phyloP scores from a whole-genome alignment of 169 alveolate species.

The Eimeria brunetti region DNA sequence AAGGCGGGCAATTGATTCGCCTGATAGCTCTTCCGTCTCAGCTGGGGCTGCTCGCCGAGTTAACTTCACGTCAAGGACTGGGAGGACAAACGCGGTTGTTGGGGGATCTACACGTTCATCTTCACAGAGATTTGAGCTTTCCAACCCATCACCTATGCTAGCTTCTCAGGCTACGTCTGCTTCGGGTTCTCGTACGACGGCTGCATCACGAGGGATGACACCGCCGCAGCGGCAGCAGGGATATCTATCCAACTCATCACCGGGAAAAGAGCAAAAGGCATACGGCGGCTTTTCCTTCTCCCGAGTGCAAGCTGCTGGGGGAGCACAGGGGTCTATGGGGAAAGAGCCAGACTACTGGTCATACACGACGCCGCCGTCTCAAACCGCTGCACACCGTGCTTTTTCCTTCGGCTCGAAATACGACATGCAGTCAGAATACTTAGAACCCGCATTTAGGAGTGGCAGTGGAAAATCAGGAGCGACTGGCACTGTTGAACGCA shows the following conservation, averaged over 20 bases:
- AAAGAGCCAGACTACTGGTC: slow-evolving; percentile 31
- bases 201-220: slow-evolving; percentile 8
- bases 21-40: not conserved
- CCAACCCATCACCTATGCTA: not conserved
- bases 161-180: slow-evolving; percentile 10
- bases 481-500: not conserved
- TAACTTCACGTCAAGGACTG: not conserved
- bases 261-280: not conserved
- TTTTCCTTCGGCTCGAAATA: slow-evolving; percentile 16
- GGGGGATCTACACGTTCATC: not conserved
- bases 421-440: not conserved
- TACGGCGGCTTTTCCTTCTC: not conserved
- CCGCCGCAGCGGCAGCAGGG: slow-evolving; percentile 13
- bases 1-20: not conserved
- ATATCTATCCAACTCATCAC: not conserved
- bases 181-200: not conserved
- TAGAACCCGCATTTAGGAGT: not conserved
- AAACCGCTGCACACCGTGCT: slow-evolving; percentile 35
- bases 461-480: not conserved
- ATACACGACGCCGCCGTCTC: slow-evolving; percentile 16
- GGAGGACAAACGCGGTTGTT: not conserved
- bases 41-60: slow-evolving; percentile 13
- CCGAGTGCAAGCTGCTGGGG: slow-evolving; percentile 69
- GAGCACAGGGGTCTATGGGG: slow-evolving; percentile 57
- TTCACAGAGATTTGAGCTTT: not conserved